Evolutionary conservation across 768 basidiomycete genomes (phyloP).

Genomic region (Chlorophyllum brunneum): DNA sequence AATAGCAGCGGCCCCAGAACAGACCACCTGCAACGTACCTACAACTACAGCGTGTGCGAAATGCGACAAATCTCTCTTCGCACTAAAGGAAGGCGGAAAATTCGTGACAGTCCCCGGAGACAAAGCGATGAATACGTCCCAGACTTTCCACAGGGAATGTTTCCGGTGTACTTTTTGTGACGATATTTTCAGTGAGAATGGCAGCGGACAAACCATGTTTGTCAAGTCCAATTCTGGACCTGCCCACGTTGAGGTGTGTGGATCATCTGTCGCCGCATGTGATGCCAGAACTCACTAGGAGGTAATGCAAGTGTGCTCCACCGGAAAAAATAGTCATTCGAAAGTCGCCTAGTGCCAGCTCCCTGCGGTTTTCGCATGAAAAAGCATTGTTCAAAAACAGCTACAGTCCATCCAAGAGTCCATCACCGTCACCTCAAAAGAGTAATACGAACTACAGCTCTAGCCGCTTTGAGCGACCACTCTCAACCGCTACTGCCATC

Average conservation of each 20-base stretch:
- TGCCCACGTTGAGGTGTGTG: conserved; percentile 59
- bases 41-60: conserved; percentile 51
- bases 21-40: conserved; percentile 19
- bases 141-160: conserved; percentile 70
- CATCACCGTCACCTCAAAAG: conserved; percentile 15
- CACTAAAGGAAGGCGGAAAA: conserved; percentile 50
- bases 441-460: conserved; percentile 19
- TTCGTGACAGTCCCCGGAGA: conserved; percentile 70
- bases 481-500: conserved; percentile 15
- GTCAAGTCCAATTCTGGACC: conserved; percentile 61
- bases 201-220: conserved; percentile 66
- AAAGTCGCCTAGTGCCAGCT: conserved; percentile 25
- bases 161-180: conserved; percentile 71
- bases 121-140: conserved; percentile 38
- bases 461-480: conserved; percentile 25
- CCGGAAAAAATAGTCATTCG: conserved; percentile 37
- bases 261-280: neutral
- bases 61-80: conserved; percentile 58
- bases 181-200: conserved; percentile 56
- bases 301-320: conserved; percentile 37
- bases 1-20: conserved; percentile 3
- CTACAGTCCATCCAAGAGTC: neutral
- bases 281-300: conserved; percentile 1
- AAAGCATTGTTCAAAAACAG: conserved; percentile 12
- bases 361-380: conserved; percentile 14